Conservation (phyloP, 2,329 filamentous ascomycete genomes). For the Ilyonectria sp. region DNA sequence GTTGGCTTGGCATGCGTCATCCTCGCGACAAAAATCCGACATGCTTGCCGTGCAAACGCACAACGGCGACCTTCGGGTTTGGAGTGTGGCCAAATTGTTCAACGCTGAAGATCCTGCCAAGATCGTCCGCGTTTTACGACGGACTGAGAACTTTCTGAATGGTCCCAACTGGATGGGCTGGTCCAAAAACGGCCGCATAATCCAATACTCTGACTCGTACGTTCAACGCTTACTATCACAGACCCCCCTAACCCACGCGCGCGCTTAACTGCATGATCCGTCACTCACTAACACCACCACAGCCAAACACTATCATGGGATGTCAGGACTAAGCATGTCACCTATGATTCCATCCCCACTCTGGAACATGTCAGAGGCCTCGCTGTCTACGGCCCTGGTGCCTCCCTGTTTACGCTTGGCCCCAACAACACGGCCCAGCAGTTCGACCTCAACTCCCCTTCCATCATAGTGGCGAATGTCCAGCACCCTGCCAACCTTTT, state of each 20-base stretch:
- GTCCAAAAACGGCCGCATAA: slow-evolving; percentile 97
- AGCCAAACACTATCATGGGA: slow-evolving; percentile 97
- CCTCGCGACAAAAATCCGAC: slow-evolving; percentile 94
- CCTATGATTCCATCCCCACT: slow-evolving; percentile 89
- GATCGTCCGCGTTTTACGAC: slow-evolving; percentile 88
- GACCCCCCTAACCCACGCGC: slow-evolving; percentile 57
- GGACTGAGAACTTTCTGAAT: slow-evolving; percentile 79
- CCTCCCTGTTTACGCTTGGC: slow-evolving; percentile 92
- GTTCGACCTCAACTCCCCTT: slow-evolving; percentile 90
- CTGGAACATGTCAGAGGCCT: slow-evolving; percentile 85
- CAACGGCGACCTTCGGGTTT: slow-evolving; percentile 93
- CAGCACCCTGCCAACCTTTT: slow-evolving; percentile 86
- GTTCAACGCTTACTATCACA: slow-evolving; percentile 56
- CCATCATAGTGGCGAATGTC: slow-evolving; percentile 86
- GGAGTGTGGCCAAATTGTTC: slow-evolving; percentile 92
- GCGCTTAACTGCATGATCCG: slow-evolving; percentile 59
- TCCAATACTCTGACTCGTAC: slow-evolving; percentile 93
- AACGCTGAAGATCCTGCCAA: slow-evolving; percentile 83
- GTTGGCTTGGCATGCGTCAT: slow-evolving; percentile 96
- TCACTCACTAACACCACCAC: slow-evolving; percentile 53
- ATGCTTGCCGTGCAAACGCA: slow-evolving; percentile 96
- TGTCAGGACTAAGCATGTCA: slow-evolving; percentile 97
- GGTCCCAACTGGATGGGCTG: slow-evolving; percentile 97
- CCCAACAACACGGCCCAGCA: slow-evolving; percentile 93
- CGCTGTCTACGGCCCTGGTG: slow-evolving; percentile 89